These are phyloP conservation scores for Citrus trifoliata DNA, from an alignment of 345 rosid genomes.

Conservation along the genomic window DNA sequence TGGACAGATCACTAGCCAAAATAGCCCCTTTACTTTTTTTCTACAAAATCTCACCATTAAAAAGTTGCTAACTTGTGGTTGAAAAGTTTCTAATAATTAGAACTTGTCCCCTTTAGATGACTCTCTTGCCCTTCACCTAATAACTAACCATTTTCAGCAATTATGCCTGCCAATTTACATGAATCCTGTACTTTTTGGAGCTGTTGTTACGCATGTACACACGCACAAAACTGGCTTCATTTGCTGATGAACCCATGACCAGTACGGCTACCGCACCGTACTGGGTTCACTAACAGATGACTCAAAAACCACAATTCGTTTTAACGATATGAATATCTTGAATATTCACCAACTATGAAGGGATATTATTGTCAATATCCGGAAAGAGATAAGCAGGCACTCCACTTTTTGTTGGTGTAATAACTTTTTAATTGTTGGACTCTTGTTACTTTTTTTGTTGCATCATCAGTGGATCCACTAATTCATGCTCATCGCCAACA, in stretches of 20 bases:
- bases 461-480: constrained; percentile 40
- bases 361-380: constrained; percentile 28
- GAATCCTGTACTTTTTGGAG: not conserved
- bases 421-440: constrained; percentile 30
- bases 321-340: not conserved
- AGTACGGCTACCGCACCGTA: not conserved
- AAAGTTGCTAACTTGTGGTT: constrained; percentile 11
- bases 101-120: constrained; percentile 10
- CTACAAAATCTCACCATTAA: constrained; percentile 12
- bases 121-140: constrained; percentile 24
- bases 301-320: not conserved
- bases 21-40: not conserved
- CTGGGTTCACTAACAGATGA: not conserved
- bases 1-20: constrained; percentile 10
- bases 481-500: constrained; percentile 30
- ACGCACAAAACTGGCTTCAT: not conserved
- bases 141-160: not conserved
- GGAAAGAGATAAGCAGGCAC: not conserved
- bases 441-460: constrained; percentile 20
- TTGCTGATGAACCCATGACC: not conserved
- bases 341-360: not conserved
- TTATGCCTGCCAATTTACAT: not conserved
- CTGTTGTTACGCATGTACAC: not conserved
- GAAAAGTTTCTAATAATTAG: constrained; percentile 24
- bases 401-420: constrained; percentile 12